Evolutionary conservation across 2,329 filamentous ascomycete species (phyloP).

Genomic region (Hypoxylon sp.): DNA sequence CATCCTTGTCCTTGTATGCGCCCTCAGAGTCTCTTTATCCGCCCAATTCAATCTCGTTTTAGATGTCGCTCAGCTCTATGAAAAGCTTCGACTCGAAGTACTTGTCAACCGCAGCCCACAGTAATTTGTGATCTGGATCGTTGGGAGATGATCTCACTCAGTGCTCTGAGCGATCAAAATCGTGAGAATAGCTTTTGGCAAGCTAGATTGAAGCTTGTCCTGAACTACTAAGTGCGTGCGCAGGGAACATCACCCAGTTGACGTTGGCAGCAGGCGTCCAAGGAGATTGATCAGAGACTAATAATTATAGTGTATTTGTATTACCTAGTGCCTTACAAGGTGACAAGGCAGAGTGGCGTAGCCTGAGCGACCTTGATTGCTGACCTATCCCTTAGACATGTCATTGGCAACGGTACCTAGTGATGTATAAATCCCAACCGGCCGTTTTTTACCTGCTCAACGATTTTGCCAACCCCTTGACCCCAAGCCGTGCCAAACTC

Average conservation of each 20-base stretch:
- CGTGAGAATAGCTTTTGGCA: neutral
- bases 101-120: neutral
- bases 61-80: neutral
- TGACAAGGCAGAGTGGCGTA: neutral
- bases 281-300: neutral
- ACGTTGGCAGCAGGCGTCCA: neutral
- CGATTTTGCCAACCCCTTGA: conserved; percentile 4
- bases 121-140: neutral
- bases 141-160: neutral
- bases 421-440: neutral
- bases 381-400: neutral
- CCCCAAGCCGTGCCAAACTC: conserved; percentile 28
- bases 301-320: conserved; percentile 1
- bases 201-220: neutral
- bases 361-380: neutral
- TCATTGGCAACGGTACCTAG: neutral
- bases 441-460: neutral
- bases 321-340: neutral
- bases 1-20: neutral
- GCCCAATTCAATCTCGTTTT: neutral
- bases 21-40: neutral
- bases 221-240: neutral
- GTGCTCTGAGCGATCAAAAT: neutral
- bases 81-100: neutral
- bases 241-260: neutral